Conservation (phyloP, 73 alveolate species). For the Stentor coeruleus region DNA sequence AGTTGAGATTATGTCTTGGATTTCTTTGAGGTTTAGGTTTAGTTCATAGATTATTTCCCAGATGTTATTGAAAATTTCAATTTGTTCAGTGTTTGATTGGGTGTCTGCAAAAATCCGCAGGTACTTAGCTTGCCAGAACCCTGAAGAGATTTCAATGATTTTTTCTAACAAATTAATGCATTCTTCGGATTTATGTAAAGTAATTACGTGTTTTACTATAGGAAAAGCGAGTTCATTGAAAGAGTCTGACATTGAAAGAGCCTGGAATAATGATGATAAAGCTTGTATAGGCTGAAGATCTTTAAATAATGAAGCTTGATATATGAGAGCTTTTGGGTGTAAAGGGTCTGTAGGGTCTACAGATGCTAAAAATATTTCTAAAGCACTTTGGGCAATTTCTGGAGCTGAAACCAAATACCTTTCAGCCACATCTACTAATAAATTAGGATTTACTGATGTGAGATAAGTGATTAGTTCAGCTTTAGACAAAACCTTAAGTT, state of each 20-base stretch:
- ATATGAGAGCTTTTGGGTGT: background rate
- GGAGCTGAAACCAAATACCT: too few species aligned
- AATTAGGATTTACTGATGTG: too few species aligned
- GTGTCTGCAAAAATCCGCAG: background rate
- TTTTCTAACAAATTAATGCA: background rate
- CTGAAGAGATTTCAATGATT: background rate
- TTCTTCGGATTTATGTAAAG: background rate
- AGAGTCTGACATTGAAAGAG: background rate
- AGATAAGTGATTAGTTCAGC: too few species aligned
- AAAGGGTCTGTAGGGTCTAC: background rate
- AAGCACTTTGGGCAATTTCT: too few species aligned
- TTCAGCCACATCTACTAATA: too few species aligned
- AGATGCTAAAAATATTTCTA: too few species aligned
- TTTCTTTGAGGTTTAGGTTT: conserved; percentile 15
- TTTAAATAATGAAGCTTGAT: background rate
- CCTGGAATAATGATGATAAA: background rate
- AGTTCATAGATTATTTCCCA: conserved; percentile 40
- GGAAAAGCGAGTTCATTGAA: background rate
- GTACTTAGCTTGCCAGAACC: background rate
- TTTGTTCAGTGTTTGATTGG: background rate
- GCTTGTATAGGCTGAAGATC: background rate
- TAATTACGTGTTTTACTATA: background rate
- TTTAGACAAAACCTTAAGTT: too few species aligned
- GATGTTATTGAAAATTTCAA: conserved; percentile 52
- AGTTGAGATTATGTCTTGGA: conserved; percentile 47